phyloP scores from a whole-genome alignment of 2,329 filamentous ascomycete genomes.

The Ophiosphaerella narmari region DNA sequence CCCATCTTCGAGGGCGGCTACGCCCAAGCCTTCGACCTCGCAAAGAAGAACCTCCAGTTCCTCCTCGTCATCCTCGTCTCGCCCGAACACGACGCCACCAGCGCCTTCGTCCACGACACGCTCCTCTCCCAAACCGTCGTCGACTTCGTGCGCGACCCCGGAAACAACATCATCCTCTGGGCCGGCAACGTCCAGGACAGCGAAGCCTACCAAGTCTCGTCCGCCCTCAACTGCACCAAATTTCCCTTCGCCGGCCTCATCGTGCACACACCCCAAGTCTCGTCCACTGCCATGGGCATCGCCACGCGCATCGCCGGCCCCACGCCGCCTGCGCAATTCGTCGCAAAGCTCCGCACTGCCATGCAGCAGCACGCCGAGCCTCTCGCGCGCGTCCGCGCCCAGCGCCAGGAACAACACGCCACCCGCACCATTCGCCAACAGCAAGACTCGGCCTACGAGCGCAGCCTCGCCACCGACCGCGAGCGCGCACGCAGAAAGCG shows the following conservation, averaged over 20 bases:
- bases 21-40: conserved; percentile 85
- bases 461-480: conserved; percentile 83
- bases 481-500: conserved; percentile 77
- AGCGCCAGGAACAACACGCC: conserved; percentile 78
- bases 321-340: conserved; percentile 70
- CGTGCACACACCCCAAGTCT: conserved; percentile 83
- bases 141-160: conserved; percentile 72
- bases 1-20: conserved; percentile 88
- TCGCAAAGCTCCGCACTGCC: conserved; percentile 73
- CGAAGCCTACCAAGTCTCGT: conserved; percentile 92
- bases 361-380: conserved; percentile 78
- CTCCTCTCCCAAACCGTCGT: conserved; percentile 76
- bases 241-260: conserved; percentile 89
- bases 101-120: conserved; percentile 79
- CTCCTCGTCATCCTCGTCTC: conserved; percentile 86
- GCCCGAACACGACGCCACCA: conserved; percentile 92
- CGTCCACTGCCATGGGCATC: conserved; percentile 87
- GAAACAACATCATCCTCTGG: conserved; percentile 86
- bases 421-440: conserved; percentile 80
- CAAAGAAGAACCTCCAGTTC: conserved; percentile 90
- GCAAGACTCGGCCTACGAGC: conserved; percentile 92
- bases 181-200: conserved; percentile 90
- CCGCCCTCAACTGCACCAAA: conserved; percentile 84
- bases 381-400: conserved; percentile 73
- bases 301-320: conserved; percentile 78